Evolutionary conservation across 345 rosid species (phyloP).

Genomic region (Gynandropsis gynandra): DNA sequence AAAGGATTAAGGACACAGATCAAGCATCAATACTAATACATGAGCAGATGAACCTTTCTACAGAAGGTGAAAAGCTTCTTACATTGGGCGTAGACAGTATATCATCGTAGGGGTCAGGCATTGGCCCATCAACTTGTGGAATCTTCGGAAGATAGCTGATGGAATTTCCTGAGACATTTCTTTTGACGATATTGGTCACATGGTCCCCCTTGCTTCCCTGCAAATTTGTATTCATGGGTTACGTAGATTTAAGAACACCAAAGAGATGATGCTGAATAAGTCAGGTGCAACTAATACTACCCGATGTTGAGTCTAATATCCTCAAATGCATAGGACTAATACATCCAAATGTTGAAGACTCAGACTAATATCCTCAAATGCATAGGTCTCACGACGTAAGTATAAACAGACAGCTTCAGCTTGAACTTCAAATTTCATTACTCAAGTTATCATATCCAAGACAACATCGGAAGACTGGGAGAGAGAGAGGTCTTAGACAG

Average conservation of each 20-base stretch:
- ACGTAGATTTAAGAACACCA: conserved; percentile 1
- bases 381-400: too few species aligned
- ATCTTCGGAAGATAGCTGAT: conserved; percentile 38
- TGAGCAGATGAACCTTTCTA: conserved; percentile 8
- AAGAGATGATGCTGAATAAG: not conserved
- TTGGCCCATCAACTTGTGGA: conserved; percentile 91
- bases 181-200: conserved; percentile 2
- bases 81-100: conserved; percentile 93
- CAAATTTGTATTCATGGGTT: not conserved
- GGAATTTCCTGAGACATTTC: conserved; percentile 17
- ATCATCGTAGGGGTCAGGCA: conserved; percentile 91
- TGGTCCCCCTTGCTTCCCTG: conserved; percentile 22
- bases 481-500: not conserved
- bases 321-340: not conserved
- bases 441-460: too few species aligned
- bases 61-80: conserved; percentile 19
- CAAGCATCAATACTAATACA: too few species aligned
- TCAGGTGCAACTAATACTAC: not conserved
- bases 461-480: not conserved
- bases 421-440: too few species aligned
- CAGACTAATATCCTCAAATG: too few species aligned
- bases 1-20: too few species aligned
- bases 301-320: too few species aligned
- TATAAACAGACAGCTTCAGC: too few species aligned
- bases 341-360: not conserved